Percentiles rank a stretch among this genome's conserved stretches.
These are phyloP conservation scores for Adenanthera pavonina DNA, from an alignment of 306 rosid genomes.

Conservation along the genomic window DNA sequence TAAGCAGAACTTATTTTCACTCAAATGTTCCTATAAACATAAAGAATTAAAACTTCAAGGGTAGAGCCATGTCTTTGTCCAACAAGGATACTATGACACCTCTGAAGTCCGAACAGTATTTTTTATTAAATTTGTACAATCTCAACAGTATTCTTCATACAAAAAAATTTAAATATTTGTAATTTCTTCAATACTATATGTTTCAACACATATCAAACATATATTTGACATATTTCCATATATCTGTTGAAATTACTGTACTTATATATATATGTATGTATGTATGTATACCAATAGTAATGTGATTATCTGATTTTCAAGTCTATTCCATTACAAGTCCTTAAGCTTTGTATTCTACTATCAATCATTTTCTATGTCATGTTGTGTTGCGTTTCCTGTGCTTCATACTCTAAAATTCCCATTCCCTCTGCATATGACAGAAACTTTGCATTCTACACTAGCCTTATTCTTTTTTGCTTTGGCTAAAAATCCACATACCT, in stretches of 20 bases:
- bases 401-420: neutral
- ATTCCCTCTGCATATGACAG: neutral
- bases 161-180: too few species aligned
- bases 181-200: too few species aligned
- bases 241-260: neutral
- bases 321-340: neutral
- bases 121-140: too few species aligned
- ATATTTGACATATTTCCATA: too few species aligned
- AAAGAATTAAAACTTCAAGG: neutral
- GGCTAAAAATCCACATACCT: conserved; percentile 49
- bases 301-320: neutral
- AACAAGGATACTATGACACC: neutral
- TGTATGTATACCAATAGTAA: neutral
- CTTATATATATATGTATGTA: too few species aligned
- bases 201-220: too few species aligned
- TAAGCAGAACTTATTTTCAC: neutral
- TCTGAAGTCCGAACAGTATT: neutral
- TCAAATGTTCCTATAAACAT: neutral
- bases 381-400: neutral
- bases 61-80: neutral
- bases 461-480: neutral
- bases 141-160: too few species aligned
- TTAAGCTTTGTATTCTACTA: neutral
- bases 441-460: neutral
- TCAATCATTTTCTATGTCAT: neutral